These are phyloP conservation scores for Mycena rebaudengoi DNA, from an alignment of 768 basidiomycete species.

Conservation along the genomic window DNA sequence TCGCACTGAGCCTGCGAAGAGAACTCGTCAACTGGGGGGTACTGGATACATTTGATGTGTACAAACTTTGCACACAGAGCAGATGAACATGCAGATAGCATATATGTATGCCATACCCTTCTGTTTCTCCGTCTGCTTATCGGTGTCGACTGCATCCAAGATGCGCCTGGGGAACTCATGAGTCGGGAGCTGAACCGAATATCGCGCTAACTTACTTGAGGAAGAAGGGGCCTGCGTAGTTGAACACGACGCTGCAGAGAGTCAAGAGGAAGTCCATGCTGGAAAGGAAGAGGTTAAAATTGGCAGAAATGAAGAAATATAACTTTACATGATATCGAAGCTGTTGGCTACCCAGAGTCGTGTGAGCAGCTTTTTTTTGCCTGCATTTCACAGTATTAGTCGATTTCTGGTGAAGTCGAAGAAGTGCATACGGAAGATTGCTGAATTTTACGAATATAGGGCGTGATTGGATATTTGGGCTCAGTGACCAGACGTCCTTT, in stretches of 20 bases:
- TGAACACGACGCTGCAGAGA: slow-evolving; percentile 72
- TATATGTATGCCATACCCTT: slow-evolving; percentile 78
- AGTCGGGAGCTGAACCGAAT: not conserved
- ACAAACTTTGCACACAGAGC: slow-evolving; percentile 59
- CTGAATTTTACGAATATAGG: slow-evolving; percentile 67
- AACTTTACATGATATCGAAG: slow-evolving; percentile 15
- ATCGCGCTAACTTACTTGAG: slow-evolving; percentile 69
- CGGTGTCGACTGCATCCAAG: slow-evolving; percentile 41
- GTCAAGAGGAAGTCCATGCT: slow-evolving; percentile 76
- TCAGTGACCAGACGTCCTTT: slow-evolving; percentile 75
- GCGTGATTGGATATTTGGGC: slow-evolving; percentile 71
- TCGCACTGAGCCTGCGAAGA: slow-evolving; percentile 74
- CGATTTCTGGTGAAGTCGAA: too few species aligned
- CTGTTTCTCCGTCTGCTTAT: slow-evolving; percentile 55
- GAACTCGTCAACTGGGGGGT: not conserved
- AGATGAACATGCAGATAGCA: slow-evolving; percentile 77
- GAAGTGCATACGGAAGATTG: not conserved
- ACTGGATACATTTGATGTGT: slow-evolving; percentile 34
- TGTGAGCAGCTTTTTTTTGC: slow-evolving; percentile 1
- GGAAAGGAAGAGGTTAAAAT: not conserved
- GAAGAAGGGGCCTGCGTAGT: slow-evolving; percentile 87
- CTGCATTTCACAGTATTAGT: not conserved
- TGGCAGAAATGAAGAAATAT: not conserved
- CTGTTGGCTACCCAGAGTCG: slow-evolving; percentile 20
- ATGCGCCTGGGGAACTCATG: slow-evolving; percentile 4